Evolutionary conservation across 768 basidiomycete genomes (phyloP).

Genomic region (Phanerochaete carnosa): DNA sequence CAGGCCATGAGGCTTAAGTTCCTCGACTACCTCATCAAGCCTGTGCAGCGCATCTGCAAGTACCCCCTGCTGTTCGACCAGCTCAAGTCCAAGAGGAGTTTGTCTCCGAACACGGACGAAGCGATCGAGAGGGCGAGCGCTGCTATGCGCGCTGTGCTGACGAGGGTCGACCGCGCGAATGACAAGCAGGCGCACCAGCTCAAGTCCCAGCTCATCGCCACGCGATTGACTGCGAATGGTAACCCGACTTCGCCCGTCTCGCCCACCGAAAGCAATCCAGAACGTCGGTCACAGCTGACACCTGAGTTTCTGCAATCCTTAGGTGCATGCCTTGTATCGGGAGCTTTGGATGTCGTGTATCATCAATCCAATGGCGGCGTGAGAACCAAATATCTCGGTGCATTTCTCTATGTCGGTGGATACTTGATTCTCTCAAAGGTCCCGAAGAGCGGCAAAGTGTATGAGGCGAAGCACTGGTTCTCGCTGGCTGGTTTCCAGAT

Average conservation of each 20-base stretch:
- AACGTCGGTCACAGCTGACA: constrained; percentile 29
- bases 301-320: constrained; percentile 68
- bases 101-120: constrained; percentile 6
- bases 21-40: constrained; percentile 92
- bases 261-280: background rate
- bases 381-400: constrained; percentile 75
- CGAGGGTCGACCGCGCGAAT: constrained; percentile 47
- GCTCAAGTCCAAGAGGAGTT: constrained; percentile 30
- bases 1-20: constrained; percentile 50
- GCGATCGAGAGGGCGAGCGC: constrained; percentile 45
- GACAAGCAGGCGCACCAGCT: constrained; percentile 23
- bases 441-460: constrained; percentile 66
- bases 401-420: constrained; percentile 83
- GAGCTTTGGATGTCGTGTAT: constrained; percentile 86
- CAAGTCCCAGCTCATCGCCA: constrained; percentile 21
- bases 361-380: constrained; percentile 43
- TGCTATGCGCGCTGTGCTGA: constrained; percentile 75
- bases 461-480: constrained; percentile 90
- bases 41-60: constrained; percentile 93
- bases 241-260: constrained; percentile 15
- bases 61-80: constrained; percentile 89
- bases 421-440: constrained; percentile 89
- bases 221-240: constrained; percentile 11
- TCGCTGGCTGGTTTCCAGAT: constrained; percentile 71
- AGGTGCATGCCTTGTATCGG: constrained; percentile 75